Evolutionary conservation across 805 yeast genomes (phyloP), one percentile per base, ranked within the genome.

Genomic region (Metschnikowia borealis): DNA sequence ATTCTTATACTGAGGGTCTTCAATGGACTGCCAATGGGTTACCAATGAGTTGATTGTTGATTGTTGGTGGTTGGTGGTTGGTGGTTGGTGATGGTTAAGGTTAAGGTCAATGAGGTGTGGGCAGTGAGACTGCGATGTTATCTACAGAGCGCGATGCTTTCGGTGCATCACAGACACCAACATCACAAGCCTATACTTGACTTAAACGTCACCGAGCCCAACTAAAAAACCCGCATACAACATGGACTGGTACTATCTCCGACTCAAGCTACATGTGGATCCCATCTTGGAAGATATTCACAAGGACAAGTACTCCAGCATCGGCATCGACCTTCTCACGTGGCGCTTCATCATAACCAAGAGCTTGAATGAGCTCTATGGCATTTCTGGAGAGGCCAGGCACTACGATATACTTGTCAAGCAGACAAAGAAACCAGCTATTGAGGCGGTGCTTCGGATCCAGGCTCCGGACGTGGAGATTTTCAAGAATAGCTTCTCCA

Each of bases 351-450:
- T 69, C 1, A 51, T 70, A 3, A 32, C 51, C 5, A 53, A 56
- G 4, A 58, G 65, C 29, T 49, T 70, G n/a, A 53, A 54, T 5
- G 64, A 62, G 37, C 51, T 67, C 29, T 62, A 70, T 47, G 75
- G 75, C 1, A 46, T 70, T 11, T 54, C 65, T 15, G 75, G 75
- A 3, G 68, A 67, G 49, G 59, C 73, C 0, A 34, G 64, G 7
- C 67, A 60, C 46, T 67, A 59, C 52, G 72, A 68, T 43, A 46
- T 70, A 3, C 54, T 68, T 15, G 54, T 57, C 15, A 46, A 51
- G 11, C 53, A 47, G 34, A 49, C 54, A 10, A 40, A 41, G 4
- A 53, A 48, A 13, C 62, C 62, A 10, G 50, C 57, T 8, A 23
- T 47, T 2, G 48, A 50, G 40, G 56, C 62, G 47, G 48, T 65